Evolutionary conservation across 2,329 filamentous ascomycete species (phyloP).

Genomic region (Paecilomyces sp.): DNA sequence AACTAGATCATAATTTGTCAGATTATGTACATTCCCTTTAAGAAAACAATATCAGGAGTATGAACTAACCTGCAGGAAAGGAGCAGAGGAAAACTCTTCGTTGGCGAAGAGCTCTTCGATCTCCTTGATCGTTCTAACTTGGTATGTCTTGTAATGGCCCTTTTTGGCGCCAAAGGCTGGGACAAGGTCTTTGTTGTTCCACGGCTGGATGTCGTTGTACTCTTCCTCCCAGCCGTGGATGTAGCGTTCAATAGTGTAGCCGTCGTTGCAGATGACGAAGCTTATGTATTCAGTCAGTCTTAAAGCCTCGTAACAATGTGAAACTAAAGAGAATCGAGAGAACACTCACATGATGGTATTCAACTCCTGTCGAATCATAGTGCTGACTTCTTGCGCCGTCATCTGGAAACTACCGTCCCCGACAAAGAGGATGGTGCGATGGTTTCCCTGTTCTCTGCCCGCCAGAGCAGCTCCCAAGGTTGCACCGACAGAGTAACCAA

Average conservation of each 20-base stretch:
- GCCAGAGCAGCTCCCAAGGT: constrained; percentile 67
- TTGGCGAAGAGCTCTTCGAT: constrained; percentile 60
- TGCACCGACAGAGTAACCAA: constrained; percentile 58
- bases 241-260: constrained; percentile 81
- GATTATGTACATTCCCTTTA: neutral
- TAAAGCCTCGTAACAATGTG: constrained; percentile 16
- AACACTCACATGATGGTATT: constrained; percentile 64
- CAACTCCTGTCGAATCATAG: constrained; percentile 69
- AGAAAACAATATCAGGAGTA: neutral
- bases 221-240: constrained; percentile 74
- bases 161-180: constrained; percentile 59
- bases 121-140: constrained; percentile 62
- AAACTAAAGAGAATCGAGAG: neutral
- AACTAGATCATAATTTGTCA: constrained; percentile 48
- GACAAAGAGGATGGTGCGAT: constrained; percentile 74
- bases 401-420: constrained; percentile 84
- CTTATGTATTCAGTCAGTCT: constrained; percentile 20
- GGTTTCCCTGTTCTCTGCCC: constrained; percentile 57
- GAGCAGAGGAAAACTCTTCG: constrained; percentile 52
- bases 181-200: constrained; percentile 65
- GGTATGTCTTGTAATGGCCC: constrained; percentile 52
- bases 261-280: constrained; percentile 81
- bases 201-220: constrained; percentile 75
- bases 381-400: constrained; percentile 75
- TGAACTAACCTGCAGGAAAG: constrained; percentile 35